A percentile compares a stretch with the other conserved stretches of the same genome.
These are phyloP conservation scores for Pyricularia sp. DNA, from an alignment of 2,329 filamentous ascomycete genomes.

Conservation along the genomic window DNA sequence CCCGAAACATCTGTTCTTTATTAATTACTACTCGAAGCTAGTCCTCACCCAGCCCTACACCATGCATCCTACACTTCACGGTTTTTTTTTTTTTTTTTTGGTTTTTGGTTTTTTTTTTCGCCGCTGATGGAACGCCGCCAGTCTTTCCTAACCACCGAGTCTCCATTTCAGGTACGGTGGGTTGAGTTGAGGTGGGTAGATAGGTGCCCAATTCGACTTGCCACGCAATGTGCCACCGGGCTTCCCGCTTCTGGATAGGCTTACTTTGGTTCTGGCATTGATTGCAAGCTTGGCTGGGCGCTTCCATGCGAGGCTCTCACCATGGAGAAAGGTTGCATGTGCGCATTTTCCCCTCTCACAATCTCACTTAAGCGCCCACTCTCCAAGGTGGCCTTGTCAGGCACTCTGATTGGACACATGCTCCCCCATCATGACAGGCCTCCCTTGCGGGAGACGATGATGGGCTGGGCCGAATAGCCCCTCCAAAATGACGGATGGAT, in stretches of 20 bases:
- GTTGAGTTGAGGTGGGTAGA: background rate
- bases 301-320: background rate
- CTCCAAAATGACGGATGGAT: background rate
- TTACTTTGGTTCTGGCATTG: background rate
- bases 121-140: background rate
- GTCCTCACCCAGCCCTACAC: background rate
- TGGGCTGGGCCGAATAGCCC: background rate
- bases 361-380: background rate
- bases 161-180: background rate
- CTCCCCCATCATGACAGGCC: background rate
- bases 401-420: background rate
- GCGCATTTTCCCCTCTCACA: background rate
- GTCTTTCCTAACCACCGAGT: background rate
- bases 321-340: background rate
- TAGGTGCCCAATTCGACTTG: background rate
- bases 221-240: background rate
- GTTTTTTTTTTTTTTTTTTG: no score
- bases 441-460: background rate
- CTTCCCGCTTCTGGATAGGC: background rate
- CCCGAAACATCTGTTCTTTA: background rate
- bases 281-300: constrained; percentile 1
- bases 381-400: background rate
- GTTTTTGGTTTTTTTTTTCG: no score
- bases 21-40: background rate
- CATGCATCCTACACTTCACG: no score